Base-by-base conservation (phyloP, 2,329 filamentous ascomycete genomes). In the Chaetomiaceae sp. region DNA sequence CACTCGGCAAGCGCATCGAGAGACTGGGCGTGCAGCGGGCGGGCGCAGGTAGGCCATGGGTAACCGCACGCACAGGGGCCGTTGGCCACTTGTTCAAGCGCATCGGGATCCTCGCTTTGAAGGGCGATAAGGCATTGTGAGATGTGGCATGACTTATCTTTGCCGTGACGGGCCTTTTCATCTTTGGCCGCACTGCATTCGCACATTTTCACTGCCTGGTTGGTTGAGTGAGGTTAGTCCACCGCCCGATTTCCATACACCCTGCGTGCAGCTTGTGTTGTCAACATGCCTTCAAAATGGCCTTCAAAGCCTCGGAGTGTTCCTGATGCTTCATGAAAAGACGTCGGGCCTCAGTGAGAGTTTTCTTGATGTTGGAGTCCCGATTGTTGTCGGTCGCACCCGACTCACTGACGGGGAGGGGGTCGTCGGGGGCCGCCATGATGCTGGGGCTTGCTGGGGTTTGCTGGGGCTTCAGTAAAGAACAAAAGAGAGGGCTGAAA, bases 101-200 rank as follows among this genome's bases (percentile, higher is more conserved):
- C 49, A 15, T 48, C 47, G 22, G 39, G 37, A 12, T 52, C 43
- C 4, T 47, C 27, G 18, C 29, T 44, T 15, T 44, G 32, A 20
- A 50, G 41, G 18, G 54, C 55, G 2, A 29, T 38, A 3, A 56
- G 41, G n/a, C 55, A 58, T 34, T 61, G 59, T 15, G 37, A 20
- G 29, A 60, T 55, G 43, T 59, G 49, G 36, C 59, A 61, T 10
- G 56, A 53, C 44, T 56, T 57, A 39, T 57, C 52, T 14, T 53
- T 55, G 3, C 26, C 36, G 33, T 58, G 56, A 10, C 52, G 49
- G 7, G 24, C 20, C 17, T 48, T 49, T 4, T 40, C 40, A 18
- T 45, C 37, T 20, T 38, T 30, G 26, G 17, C 32, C 11, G 46
- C 43, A 15, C 44, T 39, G 36, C 54, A 56, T 3, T 29, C 38